Percentiles rank a stretch among this genome's conserved stretches.
Evolutionary conservation across 768 basidiomycete species (phyloP).

Genomic region (Stropharia rugosoannulata): DNA sequence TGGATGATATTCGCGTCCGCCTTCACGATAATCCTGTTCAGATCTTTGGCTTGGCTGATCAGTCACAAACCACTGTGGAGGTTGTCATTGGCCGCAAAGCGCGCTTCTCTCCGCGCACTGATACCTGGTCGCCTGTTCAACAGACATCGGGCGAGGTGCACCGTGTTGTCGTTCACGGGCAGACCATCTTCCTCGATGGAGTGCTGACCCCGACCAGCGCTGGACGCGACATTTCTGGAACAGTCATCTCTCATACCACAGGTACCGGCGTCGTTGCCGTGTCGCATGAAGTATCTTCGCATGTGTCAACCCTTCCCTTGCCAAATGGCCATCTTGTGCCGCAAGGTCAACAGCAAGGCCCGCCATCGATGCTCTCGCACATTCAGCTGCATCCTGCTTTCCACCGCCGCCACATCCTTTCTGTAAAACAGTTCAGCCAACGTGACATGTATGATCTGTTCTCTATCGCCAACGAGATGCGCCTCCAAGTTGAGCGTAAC

Average conservation of each 20-base stretch:
- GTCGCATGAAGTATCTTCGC: constrained; percentile 23
- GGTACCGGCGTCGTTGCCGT: constrained; percentile 25
- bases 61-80: constrained; percentile 84
- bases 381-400: constrained; percentile 78
- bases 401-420: constrained; percentile 90
- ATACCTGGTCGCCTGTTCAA: constrained; percentile 84
- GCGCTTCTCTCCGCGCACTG: constrained; percentile 46
- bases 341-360: constrained; percentile 27
- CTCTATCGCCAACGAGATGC: constrained; percentile 95
- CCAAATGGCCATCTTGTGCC: constrained; percentile 22
- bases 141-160: constrained; percentile 73
- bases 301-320: constrained; percentile 24
- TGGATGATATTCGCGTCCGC: constrained; percentile 80
- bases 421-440: constrained; percentile 90
- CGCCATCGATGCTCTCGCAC: constrained; percentile 42
- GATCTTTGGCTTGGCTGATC: constrained; percentile 91
- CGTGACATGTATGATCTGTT: constrained; percentile 93
- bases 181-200: constrained; percentile 90
- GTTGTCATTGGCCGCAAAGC: constrained; percentile 82
- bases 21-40: constrained; percentile 89
- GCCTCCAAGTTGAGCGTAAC: constrained; percentile 89
- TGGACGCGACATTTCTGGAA: constrained; percentile 74
- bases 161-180: constrained; percentile 86
- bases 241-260: constrained; percentile 35
- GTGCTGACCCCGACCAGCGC: constrained; percentile 53